Evolutionary conservation across 257 asterid genomes (phyloP).

Genomic region (Cynanchum wilfordii): DNA sequence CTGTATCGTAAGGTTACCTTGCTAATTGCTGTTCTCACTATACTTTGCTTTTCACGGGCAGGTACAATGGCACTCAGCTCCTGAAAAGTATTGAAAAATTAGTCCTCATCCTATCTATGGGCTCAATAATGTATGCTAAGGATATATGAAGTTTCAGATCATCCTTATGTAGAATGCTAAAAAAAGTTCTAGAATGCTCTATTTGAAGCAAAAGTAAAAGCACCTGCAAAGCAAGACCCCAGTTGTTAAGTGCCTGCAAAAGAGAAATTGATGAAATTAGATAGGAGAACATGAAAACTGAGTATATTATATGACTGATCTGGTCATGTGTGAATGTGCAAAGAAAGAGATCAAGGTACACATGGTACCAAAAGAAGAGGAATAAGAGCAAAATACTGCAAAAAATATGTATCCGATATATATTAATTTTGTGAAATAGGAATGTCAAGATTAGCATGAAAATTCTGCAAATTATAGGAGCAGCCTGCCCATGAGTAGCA

Average conservation of each 20-base stretch:
- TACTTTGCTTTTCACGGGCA: slow-evolving; percentile 92
- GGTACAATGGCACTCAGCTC: slow-evolving; percentile 98
- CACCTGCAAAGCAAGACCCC: slow-evolving; percentile 99
- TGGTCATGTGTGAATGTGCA: background rate
- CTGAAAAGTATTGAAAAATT: slow-evolving; percentile 40
- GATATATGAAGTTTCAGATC: slow-evolving; percentile 11
- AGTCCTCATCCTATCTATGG: background rate
- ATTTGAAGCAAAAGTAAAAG: slow-evolving; percentile 14
- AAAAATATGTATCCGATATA: background rate
- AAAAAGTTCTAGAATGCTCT: slow-evolving; percentile 1
- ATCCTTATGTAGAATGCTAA: slow-evolving; percentile 7
- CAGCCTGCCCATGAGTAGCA: background rate
- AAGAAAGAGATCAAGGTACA: background rate
- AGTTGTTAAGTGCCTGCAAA: slow-evolving; percentile 92
- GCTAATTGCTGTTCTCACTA: slow-evolving; percentile 89
- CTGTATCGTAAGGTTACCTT: slow-evolving; percentile 45
- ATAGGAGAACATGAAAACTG: slow-evolving; percentile 12
- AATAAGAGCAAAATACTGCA: background rate
- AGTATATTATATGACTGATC: background rate
- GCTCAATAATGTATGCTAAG: background rate
- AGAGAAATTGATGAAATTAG: slow-evolving; percentile 27
- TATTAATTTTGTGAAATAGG: background rate
- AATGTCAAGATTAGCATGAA: background rate
- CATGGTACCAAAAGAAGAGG: background rate
- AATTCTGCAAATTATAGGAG: background rate